Base-by-base conservation (phyloP, 148 eudicot genomes). In the Cornus suecica region DNA sequence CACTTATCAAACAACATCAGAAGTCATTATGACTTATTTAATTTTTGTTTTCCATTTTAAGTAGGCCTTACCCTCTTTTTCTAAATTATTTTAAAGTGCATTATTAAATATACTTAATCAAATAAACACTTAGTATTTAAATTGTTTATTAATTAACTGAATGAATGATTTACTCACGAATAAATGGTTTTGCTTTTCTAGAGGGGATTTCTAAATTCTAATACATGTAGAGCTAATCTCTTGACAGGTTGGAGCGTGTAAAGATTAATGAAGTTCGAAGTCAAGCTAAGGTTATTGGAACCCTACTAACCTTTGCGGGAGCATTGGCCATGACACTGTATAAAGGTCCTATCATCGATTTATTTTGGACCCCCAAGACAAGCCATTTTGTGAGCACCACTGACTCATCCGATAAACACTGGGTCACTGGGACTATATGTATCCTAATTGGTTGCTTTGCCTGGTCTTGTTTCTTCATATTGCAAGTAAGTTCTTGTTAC, bases 211-310 rank as follows among this genome's bases (percentile, higher is more conserved):
- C 42, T 37, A 37, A 37, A 6, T 37, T 8, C 42, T 37, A 37
- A 37, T 37, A 10, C 42, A 3, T 37, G 5, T 5, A 10, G 8
- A 37, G 54, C 8, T 48, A 11, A 0, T 48, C 2, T 48, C 20
- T 58, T 7, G 20, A 18, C 69, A 89, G 92, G 78, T 70, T 89
- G 69, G 92, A 89, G 81, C 74, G 73, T 52, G 88, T 89, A n/a
- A 86, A 89, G 78, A 87, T 89, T 52, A 85, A 82, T 60, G 84
- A 89, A 71, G 52, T 89, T 52, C 77, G 82, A 2, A 83, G 90
- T 78, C 90, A 87, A 80, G 92, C 92, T 11, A 89, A 89, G 77
- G 78, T 89, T 5, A 78, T 80, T 13, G 92, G 92, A 77, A 89
- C 92, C 29, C 60, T 89, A 80, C 83, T 89, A 32, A 89, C 92